Evolutionary conservation across 805 yeast genomes (phyloP).

Genomic region (Dipodascopsis uninucleata): DNA sequence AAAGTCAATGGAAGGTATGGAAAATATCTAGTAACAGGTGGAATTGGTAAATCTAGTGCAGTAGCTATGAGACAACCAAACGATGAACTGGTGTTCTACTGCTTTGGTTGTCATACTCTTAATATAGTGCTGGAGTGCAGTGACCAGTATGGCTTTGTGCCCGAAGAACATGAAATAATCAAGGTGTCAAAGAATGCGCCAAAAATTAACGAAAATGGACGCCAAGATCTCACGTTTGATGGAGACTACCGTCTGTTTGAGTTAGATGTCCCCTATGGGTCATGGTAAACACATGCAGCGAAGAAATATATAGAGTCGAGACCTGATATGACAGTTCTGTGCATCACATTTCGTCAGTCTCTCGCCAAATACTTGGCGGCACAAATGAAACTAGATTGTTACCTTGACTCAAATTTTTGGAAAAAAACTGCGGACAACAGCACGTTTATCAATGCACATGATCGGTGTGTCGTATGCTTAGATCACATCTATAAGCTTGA

Average conservation of each 20-base stretch:
- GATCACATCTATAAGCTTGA: neutral
- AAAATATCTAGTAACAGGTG: neutral
- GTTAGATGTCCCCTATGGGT: slow-evolving; percentile 1
- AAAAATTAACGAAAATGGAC: slow-evolving; percentile 2
- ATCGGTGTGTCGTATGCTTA: slow-evolving; percentile 1
- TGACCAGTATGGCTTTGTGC: slow-evolving; percentile 4
- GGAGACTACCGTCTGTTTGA: neutral
- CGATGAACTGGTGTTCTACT: slow-evolving; percentile 2
- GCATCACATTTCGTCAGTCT: slow-evolving; percentile 5
- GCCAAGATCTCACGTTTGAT: slow-evolving; percentile 2
- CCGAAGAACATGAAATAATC: neutral
- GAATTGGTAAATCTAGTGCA: slow-evolving; percentile 3
- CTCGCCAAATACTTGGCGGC: neutral
- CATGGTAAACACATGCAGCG: slow-evolving; percentile 4
- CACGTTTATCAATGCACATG: too few species aligned
- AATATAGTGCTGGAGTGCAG: slow-evolving; percentile 1
- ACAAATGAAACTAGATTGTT: neutral
- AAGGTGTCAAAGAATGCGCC: neutral
- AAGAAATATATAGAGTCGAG: neutral
- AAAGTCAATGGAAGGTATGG: neutral
- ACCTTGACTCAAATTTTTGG: slow-evolving; percentile 1
- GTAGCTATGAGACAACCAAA: neutral
- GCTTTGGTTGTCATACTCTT: too few species aligned
- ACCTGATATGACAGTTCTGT: neutral
- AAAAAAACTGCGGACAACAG: neutral